A percentile compares a stretch with the other conserved stretches of the same genome.
These are phyloP conservation scores for Ogataea hybrid DNA, from an alignment of 1,139 yeast genomes.

Conservation along the genomic window DNA sequence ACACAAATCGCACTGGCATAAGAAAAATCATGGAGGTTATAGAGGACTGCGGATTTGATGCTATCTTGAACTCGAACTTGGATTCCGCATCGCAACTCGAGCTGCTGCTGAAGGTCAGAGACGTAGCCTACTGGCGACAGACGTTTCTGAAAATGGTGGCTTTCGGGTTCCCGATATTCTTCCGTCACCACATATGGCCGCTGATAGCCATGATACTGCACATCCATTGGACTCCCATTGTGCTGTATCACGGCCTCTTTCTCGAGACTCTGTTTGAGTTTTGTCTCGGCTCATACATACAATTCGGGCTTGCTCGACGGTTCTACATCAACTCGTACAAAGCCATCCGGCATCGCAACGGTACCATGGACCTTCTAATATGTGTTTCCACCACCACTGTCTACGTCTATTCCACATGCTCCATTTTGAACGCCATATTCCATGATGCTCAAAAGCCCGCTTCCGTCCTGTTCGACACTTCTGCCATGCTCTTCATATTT, in stretches of 20 bases:
- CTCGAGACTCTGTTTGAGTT: constrained; percentile 63
- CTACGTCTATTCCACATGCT: constrained; percentile 65
- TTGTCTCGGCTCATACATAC: constrained; percentile 61
- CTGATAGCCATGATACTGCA: constrained; percentile 26
- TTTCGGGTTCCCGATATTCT: constrained; percentile 63
- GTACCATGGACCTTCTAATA: constrained; percentile 96
- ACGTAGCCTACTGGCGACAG: constrained; percentile 65
- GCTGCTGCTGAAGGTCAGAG: constrained; percentile 65
- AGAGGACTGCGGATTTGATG: constrained; percentile 49
- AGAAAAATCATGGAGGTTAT: constrained; percentile 53
- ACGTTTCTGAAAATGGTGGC: constrained; percentile 51
- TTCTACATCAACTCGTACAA: constrained; percentile 65
- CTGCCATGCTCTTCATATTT: constrained; percentile 79
- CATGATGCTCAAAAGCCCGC: constrained; percentile 49
- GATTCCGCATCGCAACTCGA: constrained; percentile 63
- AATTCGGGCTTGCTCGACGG: constrained; percentile 60
- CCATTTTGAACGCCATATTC: constrained; percentile 46
- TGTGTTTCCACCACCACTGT: constrained; percentile 81
- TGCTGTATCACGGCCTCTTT: constrained; percentile 45
- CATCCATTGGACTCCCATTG: constrained; percentile 6
- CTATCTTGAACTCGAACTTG: constrained; percentile 38
- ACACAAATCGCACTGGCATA: constrained; percentile 49
- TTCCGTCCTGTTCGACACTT: constrained; percentile 79
- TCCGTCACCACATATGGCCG: constrained; percentile 51
- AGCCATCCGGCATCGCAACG: constrained; percentile 68